Evolutionary conservation across 2,329 filamentous ascomycete species (phyloP).

Genomic region (Celoporthe dispersa): DNA sequence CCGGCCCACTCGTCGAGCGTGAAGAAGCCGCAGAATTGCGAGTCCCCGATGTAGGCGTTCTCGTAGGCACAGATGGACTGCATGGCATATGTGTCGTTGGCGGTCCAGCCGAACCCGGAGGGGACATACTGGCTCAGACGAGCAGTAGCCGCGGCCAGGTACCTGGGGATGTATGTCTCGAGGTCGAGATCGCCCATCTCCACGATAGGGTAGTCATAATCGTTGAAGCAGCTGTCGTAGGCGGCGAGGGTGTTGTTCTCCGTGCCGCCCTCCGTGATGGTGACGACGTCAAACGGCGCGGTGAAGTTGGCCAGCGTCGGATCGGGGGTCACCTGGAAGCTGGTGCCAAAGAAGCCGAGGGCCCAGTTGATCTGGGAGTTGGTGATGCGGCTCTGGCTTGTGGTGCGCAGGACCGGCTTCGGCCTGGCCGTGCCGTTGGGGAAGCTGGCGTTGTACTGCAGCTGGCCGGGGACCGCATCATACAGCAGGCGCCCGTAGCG

Average conservation of each 20-base stretch:
- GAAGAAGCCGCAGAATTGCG: slow-evolving; percentile 58
- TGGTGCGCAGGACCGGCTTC: slow-evolving; percentile 57
- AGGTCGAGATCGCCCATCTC: slow-evolving; percentile 47
- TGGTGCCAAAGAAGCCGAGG: slow-evolving; percentile 56
- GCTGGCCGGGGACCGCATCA: slow-evolving; percentile 51
- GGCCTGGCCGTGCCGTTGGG: slow-evolving; percentile 51
- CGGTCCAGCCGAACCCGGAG: slow-evolving; percentile 50
- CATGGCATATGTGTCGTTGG: slow-evolving; percentile 56
- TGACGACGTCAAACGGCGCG: slow-evolving; percentile 50
- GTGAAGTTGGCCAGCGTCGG: slow-evolving; percentile 45
- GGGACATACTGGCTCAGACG: slow-evolving; percentile 54
- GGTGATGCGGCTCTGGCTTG: slow-evolving; percentile 56
- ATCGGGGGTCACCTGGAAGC: slow-evolving; percentile 43
- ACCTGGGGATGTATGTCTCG: slow-evolving; percentile 42
- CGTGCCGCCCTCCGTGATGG: slow-evolving; percentile 54
- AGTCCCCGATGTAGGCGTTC: slow-evolving; percentile 51
- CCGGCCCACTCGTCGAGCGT: slow-evolving; percentile 59
- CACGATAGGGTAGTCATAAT: slow-evolving; percentile 39
- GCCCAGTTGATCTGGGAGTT: slow-evolving; percentile 59
- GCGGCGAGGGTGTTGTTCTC: slow-evolving; percentile 59
- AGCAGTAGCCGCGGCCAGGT: slow-evolving; percentile 44
- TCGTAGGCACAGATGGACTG: slow-evolving; percentile 61
- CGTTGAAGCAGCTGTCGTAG: slow-evolving; percentile 54
- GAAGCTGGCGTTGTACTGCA: slow-evolving; percentile 51
- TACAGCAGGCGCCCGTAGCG: slow-evolving; percentile 58